Percentiles rank a stretch among this genome's conserved stretches.
These are phyloP conservation scores for Globisporangium rhizosaccharum DNA, from an alignment of 352 stramenopile species.

Conservation along the genomic window DNA sequence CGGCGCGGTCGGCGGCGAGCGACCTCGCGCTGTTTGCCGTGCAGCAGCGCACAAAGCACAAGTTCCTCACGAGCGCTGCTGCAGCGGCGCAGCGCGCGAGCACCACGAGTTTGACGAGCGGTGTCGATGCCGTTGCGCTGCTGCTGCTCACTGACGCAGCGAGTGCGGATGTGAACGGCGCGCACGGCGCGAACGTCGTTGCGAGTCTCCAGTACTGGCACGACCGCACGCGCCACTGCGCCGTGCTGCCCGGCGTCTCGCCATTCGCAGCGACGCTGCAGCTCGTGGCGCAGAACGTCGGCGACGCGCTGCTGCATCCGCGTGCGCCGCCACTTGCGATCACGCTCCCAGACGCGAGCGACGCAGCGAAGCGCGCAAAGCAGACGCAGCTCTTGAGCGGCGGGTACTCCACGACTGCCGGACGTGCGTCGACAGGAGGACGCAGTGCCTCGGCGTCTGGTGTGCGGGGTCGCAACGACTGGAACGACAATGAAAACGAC, in stretches of 20 bases:
- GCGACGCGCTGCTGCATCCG: conserved; percentile 68
- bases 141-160: conserved; percentile 47
- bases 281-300: conserved; percentile 50
- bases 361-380: conserved; percentile 14
- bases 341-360: conserved; percentile 31
- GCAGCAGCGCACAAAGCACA: conserved; percentile 26
- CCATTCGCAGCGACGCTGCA: conserved; percentile 29
- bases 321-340: conserved; percentile 65
- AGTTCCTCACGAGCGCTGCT: conserved; percentile 6
- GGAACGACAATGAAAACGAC: conserved; percentile 14
- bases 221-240: conserved; percentile 13
- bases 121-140: conserved; percentile 37
- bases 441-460: conserved; percentile 8
- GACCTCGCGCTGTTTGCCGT: conserved; percentile 41
- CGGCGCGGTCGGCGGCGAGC: conserved; percentile 32
- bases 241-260: conserved; percentile 17
- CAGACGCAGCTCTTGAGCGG: conserved; percentile 3
- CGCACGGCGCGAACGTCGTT: conserved; percentile 52
- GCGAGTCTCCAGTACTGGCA: conserved; percentile 57
- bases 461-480: conserved; percentile 33
- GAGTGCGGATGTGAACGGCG: conserved; percentile 45
- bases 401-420: not conserved
- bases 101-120: conserved; percentile 5
- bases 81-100: not conserved
- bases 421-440: not conserved